phyloP scores from a whole-genome alignment of 2,329 filamentous ascomycete genomes.

The Parafenestella ontariensis region DNA sequence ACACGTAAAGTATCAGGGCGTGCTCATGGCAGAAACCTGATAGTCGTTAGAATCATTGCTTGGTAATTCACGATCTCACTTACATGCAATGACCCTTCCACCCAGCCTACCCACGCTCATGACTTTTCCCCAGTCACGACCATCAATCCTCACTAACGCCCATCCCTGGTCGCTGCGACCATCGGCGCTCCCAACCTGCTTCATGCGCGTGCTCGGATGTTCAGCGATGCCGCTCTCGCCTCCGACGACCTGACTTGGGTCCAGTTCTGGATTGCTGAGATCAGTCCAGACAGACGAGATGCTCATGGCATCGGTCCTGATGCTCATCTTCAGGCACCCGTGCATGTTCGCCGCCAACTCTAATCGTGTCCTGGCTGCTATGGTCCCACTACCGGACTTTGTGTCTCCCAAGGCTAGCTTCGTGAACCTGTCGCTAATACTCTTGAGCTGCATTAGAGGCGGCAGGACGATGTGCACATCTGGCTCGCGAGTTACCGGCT shows the following conservation, averaged over 20 bases:
- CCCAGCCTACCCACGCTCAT: constrained; percentile 89
- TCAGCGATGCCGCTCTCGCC: constrained; percentile 72
- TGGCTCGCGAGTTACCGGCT: constrained; percentile 87
- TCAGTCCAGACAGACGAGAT: constrained; percentile 87
- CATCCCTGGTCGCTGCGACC: constrained; percentile 80
- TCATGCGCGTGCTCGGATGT: constrained; percentile 82
- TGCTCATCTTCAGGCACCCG: constrained; percentile 79
- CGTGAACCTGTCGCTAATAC: constrained; percentile 94
- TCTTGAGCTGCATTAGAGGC: constrained; percentile 85
- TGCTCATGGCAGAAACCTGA: constrained; percentile 76
- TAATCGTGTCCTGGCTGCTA: constrained; percentile 61
- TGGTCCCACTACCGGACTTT: constrained; percentile 46
- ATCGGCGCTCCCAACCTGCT: constrained; percentile 60
- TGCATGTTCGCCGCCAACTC: constrained; percentile 95
- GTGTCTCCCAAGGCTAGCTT: constrained; percentile 66
- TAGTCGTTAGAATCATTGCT: constrained; percentile 17
- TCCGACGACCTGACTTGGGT: constrained; percentile 74
- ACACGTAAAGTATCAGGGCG: constrained; percentile 83
- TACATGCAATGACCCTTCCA: constrained; percentile 89
- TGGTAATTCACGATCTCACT: constrained; percentile 33
- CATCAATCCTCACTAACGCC: constrained; percentile 90
- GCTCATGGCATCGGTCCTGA: constrained; percentile 81
- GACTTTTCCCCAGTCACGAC: constrained; percentile 93
- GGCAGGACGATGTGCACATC: constrained; percentile 95
- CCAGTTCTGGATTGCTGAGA: constrained; percentile 85